Base-by-base conservation (phyloP, 2,329 filamentous ascomycete species). In the Davidsoniella neocaledoniae region DNA sequence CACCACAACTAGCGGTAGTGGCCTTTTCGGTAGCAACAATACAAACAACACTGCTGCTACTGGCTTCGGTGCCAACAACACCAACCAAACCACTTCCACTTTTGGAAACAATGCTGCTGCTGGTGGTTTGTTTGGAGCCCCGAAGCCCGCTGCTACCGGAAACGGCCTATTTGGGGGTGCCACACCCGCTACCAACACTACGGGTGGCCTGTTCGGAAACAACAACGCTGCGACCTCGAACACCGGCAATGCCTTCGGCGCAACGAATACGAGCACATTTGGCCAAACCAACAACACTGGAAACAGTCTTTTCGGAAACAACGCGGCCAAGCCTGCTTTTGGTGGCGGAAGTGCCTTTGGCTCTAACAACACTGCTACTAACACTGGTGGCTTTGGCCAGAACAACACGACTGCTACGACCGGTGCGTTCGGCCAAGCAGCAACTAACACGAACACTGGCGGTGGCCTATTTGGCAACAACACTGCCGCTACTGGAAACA, bases 131-230 rank as follows among this genome's bases (percentile, higher is more conserved):
- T 70, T 71, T 38, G 68, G 68, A 29, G 54, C 61, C 17, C 53
- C 57, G 4, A 59, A 53, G 39, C 43, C 51, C 25, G 43, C 58
- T 36, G 59, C 53, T 43, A 59, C 59, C 29, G 57, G 60, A 2
- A 62, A 63, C 41, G 61, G 63, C 43, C 56, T 72, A 1, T 74
- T 77, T 45, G 72, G 71, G 17, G 56, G 41, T 9, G 46, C 43
- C 19, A 40, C 44, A 17, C 44, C 21, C 10, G 45, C 60, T 55
- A 56, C 58, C 53, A 60, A 57, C 48, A 56, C 56, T 16, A 26
- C 55, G 2, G 45, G 49, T 7, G 56, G 55, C 14, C 58, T 60
- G 14, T 65, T 66, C 45, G 64, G 64, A 21, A 58, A 55, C 33
- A 61, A 57, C 29, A 61, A 58, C 43, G 58, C 29, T 21, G 38